phyloP scores from a whole-genome alignment of 495 filamentous ascomycete species.

The Penicillium cataractarum region DNA sequence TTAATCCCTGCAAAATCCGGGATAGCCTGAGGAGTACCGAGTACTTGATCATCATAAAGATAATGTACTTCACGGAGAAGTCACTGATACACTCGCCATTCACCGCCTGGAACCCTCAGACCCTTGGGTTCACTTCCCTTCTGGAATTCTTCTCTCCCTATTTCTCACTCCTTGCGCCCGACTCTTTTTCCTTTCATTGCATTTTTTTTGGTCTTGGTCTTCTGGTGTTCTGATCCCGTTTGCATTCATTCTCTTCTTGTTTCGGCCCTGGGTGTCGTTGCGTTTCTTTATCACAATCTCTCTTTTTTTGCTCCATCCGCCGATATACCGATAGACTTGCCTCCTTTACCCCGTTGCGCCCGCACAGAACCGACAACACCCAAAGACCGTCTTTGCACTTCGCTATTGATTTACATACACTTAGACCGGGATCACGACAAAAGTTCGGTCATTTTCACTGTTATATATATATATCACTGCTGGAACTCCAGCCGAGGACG shows the following conservation, averaged over 20 bases:
- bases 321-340: slow-evolving; percentile 17
- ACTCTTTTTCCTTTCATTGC: slow-evolving; percentile 26
- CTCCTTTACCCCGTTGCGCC: slow-evolving; percentile 1
- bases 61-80: too few species aligned
- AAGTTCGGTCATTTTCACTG: slow-evolving; percentile 18
- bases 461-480: not conserved
- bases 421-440: slow-evolving; percentile 10
- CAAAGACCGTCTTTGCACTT: slow-evolving; percentile 5
- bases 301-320: slow-evolving; percentile 1
- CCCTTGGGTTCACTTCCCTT: slow-evolving; percentile 20
- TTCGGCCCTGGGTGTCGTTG: slow-evolving; percentile 12
- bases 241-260: slow-evolving; percentile 19
- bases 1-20: slow-evolving; percentile 10
- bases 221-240: slow-evolving; percentile 11
- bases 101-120: slow-evolving; percentile 33
- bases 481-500: not conserved
- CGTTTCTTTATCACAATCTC: slow-evolving; percentile 19
- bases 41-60: not conserved
- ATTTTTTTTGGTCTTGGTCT: slow-evolving; percentile 17
- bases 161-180: slow-evolving; percentile 25
- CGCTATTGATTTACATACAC: slow-evolving; percentile 9
- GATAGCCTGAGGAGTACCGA: slow-evolving; percentile 2
- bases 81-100: slow-evolving; percentile 17
- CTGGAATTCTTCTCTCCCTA: slow-evolving; percentile 30
- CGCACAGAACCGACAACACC: not conserved